Percentiles rank a stretch among this genome's conserved stretches.
phyloP scores from a whole-genome alignment of 495 filamentous ascomycete genomes.

The Parathielavia hyrcaniae region DNA sequence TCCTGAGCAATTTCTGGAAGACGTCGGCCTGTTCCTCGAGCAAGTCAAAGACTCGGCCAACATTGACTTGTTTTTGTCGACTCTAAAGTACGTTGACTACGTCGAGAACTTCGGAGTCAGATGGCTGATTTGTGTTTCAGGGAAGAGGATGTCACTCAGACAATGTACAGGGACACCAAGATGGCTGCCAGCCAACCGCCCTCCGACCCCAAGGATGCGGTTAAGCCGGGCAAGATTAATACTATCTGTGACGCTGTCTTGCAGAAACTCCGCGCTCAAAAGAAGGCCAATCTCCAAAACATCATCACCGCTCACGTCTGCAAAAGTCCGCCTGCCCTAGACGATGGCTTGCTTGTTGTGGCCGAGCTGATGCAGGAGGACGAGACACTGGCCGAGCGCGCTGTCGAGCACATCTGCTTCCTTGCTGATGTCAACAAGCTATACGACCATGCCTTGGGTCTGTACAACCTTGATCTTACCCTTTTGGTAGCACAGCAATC shows the following conservation, averaged over 20 bases:
- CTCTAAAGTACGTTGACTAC: slow-evolving; percentile 59
- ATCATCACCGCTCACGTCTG: slow-evolving; percentile 91
- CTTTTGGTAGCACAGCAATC: slow-evolving; percentile 90
- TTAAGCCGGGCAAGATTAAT: slow-evolving; percentile 63
- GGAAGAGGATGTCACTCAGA: slow-evolving; percentile 89
- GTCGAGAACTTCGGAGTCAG: background rate
- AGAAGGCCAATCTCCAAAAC: slow-evolving; percentile 75
- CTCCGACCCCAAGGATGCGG: slow-evolving; percentile 5
- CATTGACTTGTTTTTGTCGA: slow-evolving; percentile 88
- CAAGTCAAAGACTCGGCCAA: slow-evolving; percentile 80
- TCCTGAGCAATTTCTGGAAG: slow-evolving; percentile 72
- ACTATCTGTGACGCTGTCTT: slow-evolving; percentile 83
- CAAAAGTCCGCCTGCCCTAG: slow-evolving; percentile 83
- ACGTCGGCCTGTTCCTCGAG: slow-evolving; percentile 69
- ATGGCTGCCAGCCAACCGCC: slow-evolving; percentile 23
- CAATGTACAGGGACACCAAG: slow-evolving; percentile 85
- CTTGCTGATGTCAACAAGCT: slow-evolving; percentile 85
- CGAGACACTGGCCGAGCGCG: slow-evolving; percentile 66
- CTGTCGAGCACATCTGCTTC: slow-evolving; percentile 95
- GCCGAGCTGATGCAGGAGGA: slow-evolving; percentile 63
- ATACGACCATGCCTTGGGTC: slow-evolving; percentile 83
- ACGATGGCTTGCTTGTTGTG: slow-evolving; percentile 74
- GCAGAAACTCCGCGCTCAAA: slow-evolving; percentile 52
- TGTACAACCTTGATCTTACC: slow-evolving; percentile 87
- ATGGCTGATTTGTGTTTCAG: slow-evolving; percentile 37